These are phyloP conservation scores for Colletotrichum neosansevieriae DNA, from an alignment of 2,329 filamentous ascomycete species.

Conservation along the genomic window DNA sequence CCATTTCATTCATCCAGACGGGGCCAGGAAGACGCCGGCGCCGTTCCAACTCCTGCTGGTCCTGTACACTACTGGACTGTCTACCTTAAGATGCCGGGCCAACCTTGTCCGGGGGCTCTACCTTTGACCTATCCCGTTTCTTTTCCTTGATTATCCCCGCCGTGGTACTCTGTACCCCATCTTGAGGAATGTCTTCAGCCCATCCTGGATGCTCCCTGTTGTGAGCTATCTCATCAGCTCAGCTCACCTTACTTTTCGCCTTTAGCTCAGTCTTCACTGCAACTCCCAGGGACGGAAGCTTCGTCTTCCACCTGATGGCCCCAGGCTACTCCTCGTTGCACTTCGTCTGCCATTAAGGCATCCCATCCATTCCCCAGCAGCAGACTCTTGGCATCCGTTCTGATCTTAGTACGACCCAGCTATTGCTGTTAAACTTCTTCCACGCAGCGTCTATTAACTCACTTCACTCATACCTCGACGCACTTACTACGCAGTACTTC, in stretches of 20 bases:
- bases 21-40: neutral
- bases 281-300: conserved; percentile 26
- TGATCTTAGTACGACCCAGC: neutral
- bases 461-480: neutral
- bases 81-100: neutral
- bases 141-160: neutral
- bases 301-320: conserved; percentile 15
- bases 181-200: neutral
- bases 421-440: conserved; percentile 11
- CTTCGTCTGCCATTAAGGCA: conserved; percentile 25
- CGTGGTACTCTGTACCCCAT: neutral
- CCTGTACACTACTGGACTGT: neutral
- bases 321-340: conserved; percentile 18
- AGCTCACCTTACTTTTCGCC: conserved; percentile 21
- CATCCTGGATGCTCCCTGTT: conserved; percentile 10
- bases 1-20: neutral
- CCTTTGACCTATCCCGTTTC: neutral
- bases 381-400: conserved; percentile 8
- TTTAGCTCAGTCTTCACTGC: conserved; percentile 21
- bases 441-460: conserved; percentile 1
- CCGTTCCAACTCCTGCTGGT: neutral
- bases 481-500: neutral
- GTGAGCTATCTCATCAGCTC: conserved; percentile 11
- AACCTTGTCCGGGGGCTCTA: neutral
- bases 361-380: conserved; percentile 9